Percentiles rank a stretch among this genome's conserved stretches.
Evolutionary conservation across 2,329 filamentous ascomycete species (phyloP).

Genomic region (Alternaria arborescens): DNA sequence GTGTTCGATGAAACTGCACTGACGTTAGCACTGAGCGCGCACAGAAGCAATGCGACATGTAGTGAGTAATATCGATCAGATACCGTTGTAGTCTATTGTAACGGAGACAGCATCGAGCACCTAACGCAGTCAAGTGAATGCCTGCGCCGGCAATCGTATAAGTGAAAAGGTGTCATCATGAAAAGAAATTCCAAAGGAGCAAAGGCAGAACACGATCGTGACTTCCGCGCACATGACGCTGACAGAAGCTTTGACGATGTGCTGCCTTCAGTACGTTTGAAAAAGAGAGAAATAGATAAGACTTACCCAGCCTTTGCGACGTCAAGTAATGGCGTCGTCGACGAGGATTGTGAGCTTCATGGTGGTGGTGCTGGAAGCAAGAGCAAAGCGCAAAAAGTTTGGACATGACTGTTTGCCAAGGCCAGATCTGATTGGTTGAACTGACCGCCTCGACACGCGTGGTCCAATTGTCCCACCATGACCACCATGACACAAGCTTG

Average conservation of each 20-base stretch:
- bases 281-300: not conserved
- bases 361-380: conserved; percentile 12
- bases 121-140: conserved; percentile 45
- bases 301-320: conserved; percentile 22
- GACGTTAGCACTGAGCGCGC: conserved; percentile 16
- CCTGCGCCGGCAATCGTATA: conserved; percentile 34
- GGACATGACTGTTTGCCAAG: conserved; percentile 18
- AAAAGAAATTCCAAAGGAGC: not conserved
- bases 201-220: conserved; percentile 1
- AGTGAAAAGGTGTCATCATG: conserved; percentile 42
- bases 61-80: conserved; percentile 36
- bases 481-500: not conserved
- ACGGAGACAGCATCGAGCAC: conserved; percentile 44
- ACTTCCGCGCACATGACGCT: not conserved
- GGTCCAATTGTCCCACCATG: not conserved
- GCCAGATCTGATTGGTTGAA: conserved; percentile 11
- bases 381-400: conserved; percentile 17
- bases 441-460: not conserved
- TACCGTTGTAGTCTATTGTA: conserved; percentile 53
- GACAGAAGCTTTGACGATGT: not conserved
- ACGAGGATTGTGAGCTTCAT: conserved; percentile 20
- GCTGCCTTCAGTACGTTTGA: not conserved
- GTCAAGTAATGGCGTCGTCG: conserved; percentile 22
- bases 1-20: conserved; percentile 20
- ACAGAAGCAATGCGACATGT: conserved; percentile 3